phyloP scores from a whole-genome alignment of 2,329 filamentous ascomycete genomes.

The Xylaria digitata region DNA sequence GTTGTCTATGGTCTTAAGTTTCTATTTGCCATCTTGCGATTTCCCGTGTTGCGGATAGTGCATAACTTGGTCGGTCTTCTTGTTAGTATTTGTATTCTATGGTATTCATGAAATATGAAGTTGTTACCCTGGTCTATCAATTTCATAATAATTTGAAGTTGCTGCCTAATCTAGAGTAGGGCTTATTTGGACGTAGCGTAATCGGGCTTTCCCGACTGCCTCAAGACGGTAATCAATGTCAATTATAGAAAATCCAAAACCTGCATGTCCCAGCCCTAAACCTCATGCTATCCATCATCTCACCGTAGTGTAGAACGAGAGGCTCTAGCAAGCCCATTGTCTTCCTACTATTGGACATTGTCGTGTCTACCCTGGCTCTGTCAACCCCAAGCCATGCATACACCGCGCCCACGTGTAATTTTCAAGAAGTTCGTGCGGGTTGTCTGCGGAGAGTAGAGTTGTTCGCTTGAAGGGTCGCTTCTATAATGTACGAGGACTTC shows the following conservation, averaged over 20 bases:
- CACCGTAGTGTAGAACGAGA: not conserved
- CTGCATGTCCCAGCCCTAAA: conserved; percentile 25
- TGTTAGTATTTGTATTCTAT: too few species aligned
- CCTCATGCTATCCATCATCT: conserved; percentile 2
- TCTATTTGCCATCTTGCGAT: too few species aligned
- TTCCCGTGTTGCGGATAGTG: too few species aligned
- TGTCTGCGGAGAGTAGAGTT: conserved; percentile 2
- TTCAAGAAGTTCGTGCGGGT: not conserved
- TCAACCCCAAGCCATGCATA: conserved; percentile 5
- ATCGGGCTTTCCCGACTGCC: conserved; percentile 11
- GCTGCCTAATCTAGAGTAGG: conserved; percentile 11
- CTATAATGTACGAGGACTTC: not conserved
- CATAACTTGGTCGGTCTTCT: too few species aligned
- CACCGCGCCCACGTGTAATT: conserved; percentile 16
- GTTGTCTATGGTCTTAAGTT: too few species aligned
- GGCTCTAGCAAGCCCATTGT: not conserved
- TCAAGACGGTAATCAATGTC: conserved; percentile 8
- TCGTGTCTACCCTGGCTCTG: not conserved
- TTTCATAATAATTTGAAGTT: not conserved
- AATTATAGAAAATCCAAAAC: conserved; percentile 29
- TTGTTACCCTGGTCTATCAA: too few species aligned
- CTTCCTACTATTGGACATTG: conserved; percentile 17
- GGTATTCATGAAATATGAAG: too few species aligned
- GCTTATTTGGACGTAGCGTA: conserved; percentile 12
- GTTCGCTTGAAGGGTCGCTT: conserved; percentile 12